These are phyloP conservation scores for Deinandra increscens DNA, from an alignment of 129 eudicot genomes.

Conservation along the genomic window DNA sequence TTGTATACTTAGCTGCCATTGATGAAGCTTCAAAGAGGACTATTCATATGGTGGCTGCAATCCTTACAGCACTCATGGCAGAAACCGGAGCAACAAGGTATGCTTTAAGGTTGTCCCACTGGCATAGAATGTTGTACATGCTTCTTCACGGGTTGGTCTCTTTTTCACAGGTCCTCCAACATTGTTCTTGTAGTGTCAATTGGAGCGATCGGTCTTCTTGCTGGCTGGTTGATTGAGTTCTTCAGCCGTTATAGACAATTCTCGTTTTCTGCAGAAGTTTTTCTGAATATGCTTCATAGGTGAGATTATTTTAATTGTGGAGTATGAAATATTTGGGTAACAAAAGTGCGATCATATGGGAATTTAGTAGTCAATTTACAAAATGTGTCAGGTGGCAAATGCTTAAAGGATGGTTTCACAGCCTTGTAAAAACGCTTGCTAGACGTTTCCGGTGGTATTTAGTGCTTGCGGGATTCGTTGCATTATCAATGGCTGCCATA, in stretches of 20 bases:
- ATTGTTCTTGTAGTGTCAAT: conserved; percentile 59
- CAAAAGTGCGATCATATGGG: not conserved
- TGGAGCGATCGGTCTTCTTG: conserved; percentile 59
- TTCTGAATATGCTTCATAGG: conserved; percentile 46
- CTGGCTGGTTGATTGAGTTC: conserved; percentile 77
- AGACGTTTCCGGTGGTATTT: conserved; percentile 73
- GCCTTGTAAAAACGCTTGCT: conserved; percentile 40
- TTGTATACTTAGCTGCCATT: conserved; percentile 68
- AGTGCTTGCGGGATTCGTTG: conserved; percentile 56
- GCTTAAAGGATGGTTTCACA: conserved; percentile 39
- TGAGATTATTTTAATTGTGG: conserved; percentile 15
- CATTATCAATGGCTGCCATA: conserved; percentile 67
- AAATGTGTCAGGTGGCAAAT: conserved; percentile 54
- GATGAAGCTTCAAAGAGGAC: conserved; percentile 73
- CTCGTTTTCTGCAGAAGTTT: conserved; percentile 38
- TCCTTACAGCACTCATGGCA: conserved; percentile 85
- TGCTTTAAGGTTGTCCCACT: conserved; percentile 5
- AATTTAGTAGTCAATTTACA: too few relatives aligned
- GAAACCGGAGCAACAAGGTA: conserved; percentile 77
- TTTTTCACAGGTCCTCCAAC: conserved; percentile 57
- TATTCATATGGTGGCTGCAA: conserved; percentile 67
- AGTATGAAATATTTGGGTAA: conserved; percentile 4
- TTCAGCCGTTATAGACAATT: conserved; percentile 37
- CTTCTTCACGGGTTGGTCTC: not conserved
- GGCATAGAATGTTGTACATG: not conserved